A percentile compares a stretch with the other conserved stretches of the same genome.
Conservation (phyloP, 139 green algal genomes). For the Chlorella ohadii region DNA sequence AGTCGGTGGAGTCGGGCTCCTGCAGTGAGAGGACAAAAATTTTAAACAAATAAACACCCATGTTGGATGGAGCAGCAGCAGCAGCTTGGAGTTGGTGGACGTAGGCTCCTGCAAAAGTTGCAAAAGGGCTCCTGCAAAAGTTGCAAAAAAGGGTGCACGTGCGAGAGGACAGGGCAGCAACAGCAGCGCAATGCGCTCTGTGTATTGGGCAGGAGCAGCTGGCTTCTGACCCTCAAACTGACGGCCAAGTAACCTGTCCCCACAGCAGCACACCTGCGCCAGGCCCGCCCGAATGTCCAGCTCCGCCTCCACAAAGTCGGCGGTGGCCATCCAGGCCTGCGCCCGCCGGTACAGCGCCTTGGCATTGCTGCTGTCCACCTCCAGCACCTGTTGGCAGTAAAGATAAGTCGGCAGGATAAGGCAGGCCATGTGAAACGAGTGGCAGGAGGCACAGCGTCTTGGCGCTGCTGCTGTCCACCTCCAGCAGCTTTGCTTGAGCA, state of each 20-base stretch:
- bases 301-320: constrained; percentile 85
- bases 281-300: constrained; percentile 70
- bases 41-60: not conserved
- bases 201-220: too few relatives aligned
- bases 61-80: too few relatives aligned
- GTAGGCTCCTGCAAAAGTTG: not conserved
- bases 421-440: too few relatives aligned
- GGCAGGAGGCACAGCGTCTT: too few relatives aligned
- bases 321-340: constrained; percentile 67
- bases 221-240: too few relatives aligned
- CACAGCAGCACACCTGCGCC: not conserved
- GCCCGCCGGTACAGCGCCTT: constrained; percentile 95
- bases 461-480: too few relatives aligned
- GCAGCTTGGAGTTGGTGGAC: not conserved
- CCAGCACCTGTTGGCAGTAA: constrained; percentile 75
- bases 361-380: constrained; percentile 84
- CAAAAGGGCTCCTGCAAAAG: too few relatives aligned
- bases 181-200: too few relatives aligned
- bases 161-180: too few relatives aligned
- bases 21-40: not conserved
- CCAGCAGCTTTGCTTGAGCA: not conserved
- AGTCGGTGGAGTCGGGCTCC: constrained; percentile 36
- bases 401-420: too few relatives aligned
- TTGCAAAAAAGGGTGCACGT: too few relatives aligned
- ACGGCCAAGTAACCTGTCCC: too few relatives aligned